Conservation (phyloP, 371 early-diverging fungal species). For the Mortierella sp. region DNA sequence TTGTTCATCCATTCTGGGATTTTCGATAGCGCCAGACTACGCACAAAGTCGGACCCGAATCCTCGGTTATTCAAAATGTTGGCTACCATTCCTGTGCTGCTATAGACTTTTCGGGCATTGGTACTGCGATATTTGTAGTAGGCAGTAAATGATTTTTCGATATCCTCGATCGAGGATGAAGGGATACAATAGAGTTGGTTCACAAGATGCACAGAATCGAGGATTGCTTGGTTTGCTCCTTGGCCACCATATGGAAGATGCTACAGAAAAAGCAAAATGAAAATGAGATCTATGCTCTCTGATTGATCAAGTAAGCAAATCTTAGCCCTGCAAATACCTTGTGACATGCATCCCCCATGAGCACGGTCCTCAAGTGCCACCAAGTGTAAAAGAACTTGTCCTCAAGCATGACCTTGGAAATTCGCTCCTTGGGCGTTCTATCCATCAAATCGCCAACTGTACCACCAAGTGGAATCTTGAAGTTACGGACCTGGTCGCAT, state of each 20-base stretch:
- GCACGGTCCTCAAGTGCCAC: conserved; percentile 20
- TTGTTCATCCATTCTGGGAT: conserved; percentile 18
- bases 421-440: conserved; percentile 5
- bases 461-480: conserved; percentile 27
- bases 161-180: conserved; percentile 15
- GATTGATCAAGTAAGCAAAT: background rate
- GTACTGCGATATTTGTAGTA: conserved; percentile 26
- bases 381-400: no score
- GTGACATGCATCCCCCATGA: conserved; percentile 41
- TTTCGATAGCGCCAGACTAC: conserved; percentile 10
- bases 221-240: conserved; percentile 34
- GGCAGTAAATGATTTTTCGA: conserved; percentile 16
- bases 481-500: conserved; percentile 26
- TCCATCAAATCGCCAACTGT: conserved; percentile 33
- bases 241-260: conserved; percentile 29
- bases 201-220: conserved; percentile 34
- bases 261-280: conserved; percentile 3
- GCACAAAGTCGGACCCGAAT: conserved; percentile 15
- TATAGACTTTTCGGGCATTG: conserved; percentile 26
- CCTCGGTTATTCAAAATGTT: conserved; percentile 21
- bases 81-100: conserved; percentile 18
- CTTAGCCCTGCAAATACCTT: no score
- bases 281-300: background rate
- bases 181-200: conserved; percentile 36
- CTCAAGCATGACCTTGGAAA: conserved; percentile 37